A percentile compares a stretch with the other conserved stretches of the same genome.
These are phyloP conservation scores for Cladosporium sphaerospermum DNA, from an alignment of 2,329 filamentous ascomycete species.

Conservation along the genomic window DNA sequence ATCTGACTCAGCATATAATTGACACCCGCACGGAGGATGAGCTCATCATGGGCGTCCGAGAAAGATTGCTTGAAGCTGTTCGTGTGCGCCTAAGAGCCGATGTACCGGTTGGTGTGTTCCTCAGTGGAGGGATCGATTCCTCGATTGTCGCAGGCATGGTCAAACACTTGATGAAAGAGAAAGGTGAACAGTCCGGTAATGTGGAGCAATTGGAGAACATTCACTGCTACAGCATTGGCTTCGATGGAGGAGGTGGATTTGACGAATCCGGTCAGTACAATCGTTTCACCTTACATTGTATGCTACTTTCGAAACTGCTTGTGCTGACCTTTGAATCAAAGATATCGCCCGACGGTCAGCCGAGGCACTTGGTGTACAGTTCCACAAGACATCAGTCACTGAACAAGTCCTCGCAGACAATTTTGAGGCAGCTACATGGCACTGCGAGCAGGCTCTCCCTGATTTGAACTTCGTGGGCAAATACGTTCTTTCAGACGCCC, in stretches of 20 bases:
- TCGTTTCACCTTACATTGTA: too few relatives aligned
- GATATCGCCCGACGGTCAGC: not conserved
- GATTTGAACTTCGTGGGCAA: constrained; percentile 9
- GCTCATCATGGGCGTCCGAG: constrained; percentile 45
- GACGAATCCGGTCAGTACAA: constrained; percentile 7
- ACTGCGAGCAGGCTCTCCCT: constrained; percentile 7
- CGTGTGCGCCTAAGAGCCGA: constrained; percentile 50
- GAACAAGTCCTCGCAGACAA: constrained; percentile 7
- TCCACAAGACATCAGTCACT: not conserved
- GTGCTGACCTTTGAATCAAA: not conserved
- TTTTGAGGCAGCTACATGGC: constrained; percentile 6
- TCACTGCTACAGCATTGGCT: constrained; percentile 19
- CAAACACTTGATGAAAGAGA: constrained; percentile 43
- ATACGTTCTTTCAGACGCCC: constrained; percentile 6
- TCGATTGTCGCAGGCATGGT: constrained; percentile 52
- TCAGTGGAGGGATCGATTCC: constrained; percentile 54
- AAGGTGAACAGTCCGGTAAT: constrained; percentile 28
- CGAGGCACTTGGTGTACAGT: not conserved
- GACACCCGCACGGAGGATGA: constrained; percentile 45
- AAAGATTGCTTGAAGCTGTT: constrained; percentile 47
- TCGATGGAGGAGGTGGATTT: constrained; percentile 1
- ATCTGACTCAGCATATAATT: constrained; percentile 12
- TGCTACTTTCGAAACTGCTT: not conserved
- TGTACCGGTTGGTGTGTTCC: constrained; percentile 51
- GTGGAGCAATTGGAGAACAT: not conserved